Evolutionary conservation across 2,329 filamentous ascomycete species (phyloP).

Genomic region (Lomentospora prolificans): DNA sequence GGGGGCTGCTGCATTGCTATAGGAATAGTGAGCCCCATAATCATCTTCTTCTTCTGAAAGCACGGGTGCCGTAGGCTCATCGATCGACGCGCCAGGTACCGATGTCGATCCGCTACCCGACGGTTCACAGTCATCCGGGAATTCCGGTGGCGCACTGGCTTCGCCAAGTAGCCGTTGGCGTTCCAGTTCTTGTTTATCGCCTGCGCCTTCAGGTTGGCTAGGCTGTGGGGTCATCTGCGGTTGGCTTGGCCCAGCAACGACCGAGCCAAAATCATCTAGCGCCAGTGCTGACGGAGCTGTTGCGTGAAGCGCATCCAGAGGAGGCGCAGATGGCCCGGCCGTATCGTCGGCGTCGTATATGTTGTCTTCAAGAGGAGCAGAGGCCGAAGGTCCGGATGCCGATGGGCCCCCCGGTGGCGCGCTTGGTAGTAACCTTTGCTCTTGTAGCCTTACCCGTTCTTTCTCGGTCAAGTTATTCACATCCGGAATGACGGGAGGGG

Average conservation of each 20-base stretch:
- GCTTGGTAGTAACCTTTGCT: conserved; percentile 72
- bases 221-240: not conserved
- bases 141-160: conserved; percentile 52
- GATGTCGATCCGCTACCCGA: not conserved
- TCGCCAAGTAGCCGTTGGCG: conserved; percentile 52
- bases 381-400: conserved; percentile 17
- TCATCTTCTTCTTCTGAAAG: conserved; percentile 48
- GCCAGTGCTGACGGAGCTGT: conserved; percentile 33
- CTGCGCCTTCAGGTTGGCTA: conserved; percentile 20
- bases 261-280: conserved; percentile 28
- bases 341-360: conserved; percentile 39
- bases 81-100: conserved; percentile 7
- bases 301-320: conserved; percentile 1
- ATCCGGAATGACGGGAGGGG: conserved; percentile 48
- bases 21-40: conserved; percentile 18
- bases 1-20: not conserved
- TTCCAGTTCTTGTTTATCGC: conserved; percentile 77
- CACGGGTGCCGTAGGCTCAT: conserved; percentile 46
- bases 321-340: conserved; percentile 14
- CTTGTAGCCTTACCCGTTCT: conserved; percentile 65
- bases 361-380: conserved; percentile 32
- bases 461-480: conserved; percentile 69
- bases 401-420: conserved; percentile 44
- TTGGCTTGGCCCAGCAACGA: not conserved
- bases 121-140: conserved; percentile 41